Percentiles rank a stretch among this genome's conserved stretches.
phyloP scores from a whole-genome alignment of 192 early-diverging fungal genomes.

The Martensiomyces pterosporus region DNA sequence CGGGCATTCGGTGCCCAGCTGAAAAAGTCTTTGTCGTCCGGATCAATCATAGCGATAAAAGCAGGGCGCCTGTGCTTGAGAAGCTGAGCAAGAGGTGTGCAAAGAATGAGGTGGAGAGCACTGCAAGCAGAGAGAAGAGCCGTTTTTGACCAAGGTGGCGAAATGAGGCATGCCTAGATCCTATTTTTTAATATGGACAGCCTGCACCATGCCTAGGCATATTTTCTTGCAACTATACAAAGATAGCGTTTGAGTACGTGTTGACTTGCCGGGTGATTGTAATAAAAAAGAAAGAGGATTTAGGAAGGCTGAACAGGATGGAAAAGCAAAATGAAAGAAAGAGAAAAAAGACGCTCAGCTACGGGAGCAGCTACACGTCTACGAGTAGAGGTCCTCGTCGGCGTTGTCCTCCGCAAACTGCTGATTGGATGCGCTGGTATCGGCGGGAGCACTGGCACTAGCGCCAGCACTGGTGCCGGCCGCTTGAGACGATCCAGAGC shows the following conservation, averaged over 20 bases:
- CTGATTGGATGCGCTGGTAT: conserved; percentile 2
- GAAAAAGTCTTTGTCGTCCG: conserved; percentile 26
- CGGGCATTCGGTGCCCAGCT: conserved; percentile 19
- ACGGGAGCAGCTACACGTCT: conserved; percentile 7
- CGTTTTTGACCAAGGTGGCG: too few species aligned
- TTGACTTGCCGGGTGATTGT: too few species aligned
- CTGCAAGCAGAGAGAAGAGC: too few species aligned
- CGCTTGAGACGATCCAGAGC: conserved; percentile 11
- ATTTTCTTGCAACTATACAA: too few species aligned
- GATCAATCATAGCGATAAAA: conserved; percentile 32
- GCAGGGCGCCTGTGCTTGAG: conserved; percentile 1
- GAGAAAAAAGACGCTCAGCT: neutral
- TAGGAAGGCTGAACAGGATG: too few species aligned
- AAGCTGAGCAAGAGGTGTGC: too few species aligned
- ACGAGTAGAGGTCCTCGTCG: conserved; percentile 50
- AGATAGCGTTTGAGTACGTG: too few species aligned
- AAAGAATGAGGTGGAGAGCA: too few species aligned
- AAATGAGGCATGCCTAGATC: too few species aligned
- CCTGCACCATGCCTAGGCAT: too few species aligned
- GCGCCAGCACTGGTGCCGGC: conserved; percentile 7
- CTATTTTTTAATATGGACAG: too few species aligned
- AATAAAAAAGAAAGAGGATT: neutral
- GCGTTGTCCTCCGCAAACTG: conserved; percentile 48
- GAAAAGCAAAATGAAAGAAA: neutral
- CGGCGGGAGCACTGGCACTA: too few species aligned